Evolutionary conservation across 2,329 filamentous ascomycete species (phyloP).

Genomic region (Alternaria ventricosa): DNA sequence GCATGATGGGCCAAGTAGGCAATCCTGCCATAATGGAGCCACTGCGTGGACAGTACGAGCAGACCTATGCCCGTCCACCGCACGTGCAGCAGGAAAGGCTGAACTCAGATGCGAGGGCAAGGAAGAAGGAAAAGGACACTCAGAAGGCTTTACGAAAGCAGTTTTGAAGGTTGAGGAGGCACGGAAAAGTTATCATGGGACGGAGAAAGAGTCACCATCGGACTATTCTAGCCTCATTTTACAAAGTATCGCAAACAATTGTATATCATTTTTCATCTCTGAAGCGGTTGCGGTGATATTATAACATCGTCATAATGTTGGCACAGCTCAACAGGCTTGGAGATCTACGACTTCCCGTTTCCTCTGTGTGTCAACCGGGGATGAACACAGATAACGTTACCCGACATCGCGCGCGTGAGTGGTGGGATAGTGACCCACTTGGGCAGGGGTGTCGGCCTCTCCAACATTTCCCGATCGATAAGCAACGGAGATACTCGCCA

Average conservation of each 20-base stretch:
- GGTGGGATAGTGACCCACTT: neutral
- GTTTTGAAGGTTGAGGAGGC: neutral
- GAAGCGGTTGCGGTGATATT: neutral
- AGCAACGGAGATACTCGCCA: neutral
- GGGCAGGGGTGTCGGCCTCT: neutral
- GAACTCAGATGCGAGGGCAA: neutral
- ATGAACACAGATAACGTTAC: neutral
- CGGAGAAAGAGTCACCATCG: neutral
- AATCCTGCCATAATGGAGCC: neutral
- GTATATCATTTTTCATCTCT: neutral
- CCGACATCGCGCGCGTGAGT: neutral
- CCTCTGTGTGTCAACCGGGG: neutral
- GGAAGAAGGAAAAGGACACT: neutral
- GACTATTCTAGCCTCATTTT: neutral
- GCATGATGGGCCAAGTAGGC: neutral
- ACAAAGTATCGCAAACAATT: neutral
- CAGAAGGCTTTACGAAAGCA: neutral
- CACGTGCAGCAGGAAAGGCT: neutral
- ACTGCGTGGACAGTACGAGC: neutral
- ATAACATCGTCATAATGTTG: neutral
- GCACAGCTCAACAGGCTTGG: neutral
- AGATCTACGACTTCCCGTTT: neutral
- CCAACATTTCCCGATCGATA: conserved; percentile 3
- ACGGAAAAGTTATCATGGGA: neutral
- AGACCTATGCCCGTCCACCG: neutral